Percentiles rank a stretch among this genome's conserved stretches.
Evolutionary conservation across 1,139 yeast species (phyloP).

Genomic region (Yamadazyma diddensiae): DNA sequence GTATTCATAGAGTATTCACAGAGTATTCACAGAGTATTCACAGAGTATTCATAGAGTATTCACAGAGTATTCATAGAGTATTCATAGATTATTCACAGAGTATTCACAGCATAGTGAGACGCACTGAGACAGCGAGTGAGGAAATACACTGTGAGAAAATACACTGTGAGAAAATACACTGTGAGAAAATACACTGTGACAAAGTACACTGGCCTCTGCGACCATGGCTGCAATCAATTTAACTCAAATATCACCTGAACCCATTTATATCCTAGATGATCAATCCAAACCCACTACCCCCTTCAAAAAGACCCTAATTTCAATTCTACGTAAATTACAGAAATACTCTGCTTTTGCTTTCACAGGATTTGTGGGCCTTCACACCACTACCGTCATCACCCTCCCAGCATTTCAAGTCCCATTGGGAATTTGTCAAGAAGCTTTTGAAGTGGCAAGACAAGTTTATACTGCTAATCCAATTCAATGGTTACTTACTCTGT

Average conservation of each 20-base stretch:
- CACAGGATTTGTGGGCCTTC: constrained; percentile 56
- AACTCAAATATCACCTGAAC: constrained; percentile 14
- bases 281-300: constrained; percentile 4
- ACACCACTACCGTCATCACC: constrained; percentile 52
- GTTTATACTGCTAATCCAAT: constrained; percentile 55
- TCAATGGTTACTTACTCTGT: constrained; percentile 48
- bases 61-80: no score
- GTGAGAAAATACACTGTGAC: no score
- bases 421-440: constrained; percentile 46
- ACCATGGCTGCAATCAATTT: no score
- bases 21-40: no score
- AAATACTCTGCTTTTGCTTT: constrained; percentile 64
- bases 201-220: no score
- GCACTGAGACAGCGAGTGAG: no score
- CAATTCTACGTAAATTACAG: constrained; percentile 33
- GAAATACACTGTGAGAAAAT: no score
- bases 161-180: no score
- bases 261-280: constrained; percentile 10
- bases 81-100: no score
- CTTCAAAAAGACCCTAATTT: constrained; percentile 9
- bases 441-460: constrained; percentile 59
- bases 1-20: no score
- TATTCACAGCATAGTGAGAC: no score
- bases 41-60: no score
- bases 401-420: constrained; percentile 51